These are phyloP conservation scores for Fistulinella cinereoalba DNA, from an alignment of 1,284 basidiomycete species.

Conservation along the genomic window DNA sequence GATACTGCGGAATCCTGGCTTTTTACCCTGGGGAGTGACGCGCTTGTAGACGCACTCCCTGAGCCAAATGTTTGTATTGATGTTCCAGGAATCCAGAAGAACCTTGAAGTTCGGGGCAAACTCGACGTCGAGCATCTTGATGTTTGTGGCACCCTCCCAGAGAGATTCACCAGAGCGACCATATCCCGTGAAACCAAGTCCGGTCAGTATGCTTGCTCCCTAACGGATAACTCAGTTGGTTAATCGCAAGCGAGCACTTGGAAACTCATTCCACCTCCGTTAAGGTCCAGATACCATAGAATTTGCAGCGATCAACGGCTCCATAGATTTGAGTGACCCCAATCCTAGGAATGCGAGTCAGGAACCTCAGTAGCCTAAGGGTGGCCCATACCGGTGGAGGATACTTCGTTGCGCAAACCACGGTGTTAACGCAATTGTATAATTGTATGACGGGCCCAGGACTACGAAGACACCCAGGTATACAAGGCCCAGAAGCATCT, in stretches of 20 bases:
- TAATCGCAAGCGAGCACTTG: not conserved
- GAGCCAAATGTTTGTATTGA: slow-evolving; percentile 94
- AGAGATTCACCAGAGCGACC: slow-evolving; percentile 58
- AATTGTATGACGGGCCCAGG: slow-evolving; percentile 63
- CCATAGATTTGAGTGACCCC: slow-evolving; percentile 74
- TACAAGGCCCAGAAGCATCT: slow-evolving; percentile 68
- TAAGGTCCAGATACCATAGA: slow-evolving; percentile 90
- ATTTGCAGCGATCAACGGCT: slow-evolving; percentile 79
- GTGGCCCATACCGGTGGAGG: slow-evolving; percentile 50
- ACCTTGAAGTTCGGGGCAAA: slow-evolving; percentile 90
- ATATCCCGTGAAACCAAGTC: slow-evolving; percentile 93
- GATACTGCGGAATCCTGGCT: slow-evolving; percentile 84
- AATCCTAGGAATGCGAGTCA: slow-evolving; percentile 45
- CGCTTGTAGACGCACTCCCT: slow-evolving; percentile 97
- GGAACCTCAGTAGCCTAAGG: not conserved
- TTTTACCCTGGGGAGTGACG: slow-evolving; percentile 85
- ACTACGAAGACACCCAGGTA: slow-evolving; percentile 79
- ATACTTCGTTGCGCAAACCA: slow-evolving; percentile 57
- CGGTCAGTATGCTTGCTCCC: slow-evolving; percentile 92
- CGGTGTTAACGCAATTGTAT: slow-evolving; percentile 49
- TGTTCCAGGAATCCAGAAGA: slow-evolving; percentile 89
- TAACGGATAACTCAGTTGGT: slow-evolving; percentile 33
- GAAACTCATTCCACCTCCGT: slow-evolving; percentile 80
- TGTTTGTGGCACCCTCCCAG: slow-evolving; percentile 91
- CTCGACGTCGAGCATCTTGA: slow-evolving; percentile 81